These are phyloP conservation scores for Raphanus sativus DNA, from an alignment of 345 rosid species.

Conservation along the genomic window DNA sequence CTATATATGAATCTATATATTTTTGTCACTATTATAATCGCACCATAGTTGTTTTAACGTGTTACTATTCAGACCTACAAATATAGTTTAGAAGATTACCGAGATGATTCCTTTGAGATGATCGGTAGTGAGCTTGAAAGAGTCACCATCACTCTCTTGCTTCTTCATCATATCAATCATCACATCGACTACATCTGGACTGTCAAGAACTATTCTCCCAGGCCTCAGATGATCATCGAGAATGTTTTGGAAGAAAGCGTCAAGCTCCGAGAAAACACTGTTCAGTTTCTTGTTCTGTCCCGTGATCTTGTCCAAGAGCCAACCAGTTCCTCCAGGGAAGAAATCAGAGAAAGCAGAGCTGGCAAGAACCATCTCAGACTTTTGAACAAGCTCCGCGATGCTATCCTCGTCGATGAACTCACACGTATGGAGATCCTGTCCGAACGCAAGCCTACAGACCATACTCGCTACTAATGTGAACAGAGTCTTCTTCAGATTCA, in stretches of 20 bases:
- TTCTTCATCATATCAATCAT: constrained; percentile 40
- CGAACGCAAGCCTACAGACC: constrained; percentile 46
- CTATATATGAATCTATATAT: no score
- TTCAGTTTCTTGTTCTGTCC: constrained; percentile 22
- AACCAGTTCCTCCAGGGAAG: constrained; percentile 25
- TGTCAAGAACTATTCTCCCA: constrained; percentile 6
- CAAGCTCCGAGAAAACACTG: constrained; percentile 24
- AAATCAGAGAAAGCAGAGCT: constrained; percentile 24
- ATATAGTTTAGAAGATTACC: constrained; percentile 31
- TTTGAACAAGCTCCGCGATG: constrained; percentile 14
- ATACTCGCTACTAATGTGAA: constrained; percentile 30
- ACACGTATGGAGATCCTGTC: constrained; percentile 30
- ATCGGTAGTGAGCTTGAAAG: constrained; percentile 36
- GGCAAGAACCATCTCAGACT: not conserved
- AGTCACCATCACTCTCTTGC: constrained; percentile 14
- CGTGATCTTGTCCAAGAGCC: constrained; percentile 14
- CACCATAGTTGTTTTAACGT: no score
- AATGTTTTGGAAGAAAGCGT: constrained; percentile 31
- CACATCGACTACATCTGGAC: constrained; percentile 49
- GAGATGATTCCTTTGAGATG: constrained; percentile 53
- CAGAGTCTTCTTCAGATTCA: constrained; percentile 37
- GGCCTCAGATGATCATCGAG: constrained; percentile 34
- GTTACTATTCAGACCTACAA: not conserved
- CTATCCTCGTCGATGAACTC: constrained; percentile 26
- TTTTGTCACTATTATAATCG: no score